Base-by-base conservation (phyloP, 2,329 filamentous ascomycete genomes). In the Fusarium napiforme region DNA sequence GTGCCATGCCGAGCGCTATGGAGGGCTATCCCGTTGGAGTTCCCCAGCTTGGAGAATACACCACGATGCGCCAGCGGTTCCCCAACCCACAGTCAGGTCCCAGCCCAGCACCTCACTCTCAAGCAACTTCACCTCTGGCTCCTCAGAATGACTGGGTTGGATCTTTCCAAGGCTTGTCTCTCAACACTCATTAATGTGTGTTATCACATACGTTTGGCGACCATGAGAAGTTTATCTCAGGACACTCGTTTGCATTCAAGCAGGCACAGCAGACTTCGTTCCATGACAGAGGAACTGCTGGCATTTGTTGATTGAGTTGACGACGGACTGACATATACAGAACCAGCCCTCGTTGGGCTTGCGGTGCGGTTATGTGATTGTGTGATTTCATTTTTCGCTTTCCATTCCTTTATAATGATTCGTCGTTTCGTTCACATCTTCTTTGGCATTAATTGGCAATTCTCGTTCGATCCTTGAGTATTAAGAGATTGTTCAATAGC, bases 111-210 rank as follows among this genome's bases (percentile, higher is more conserved):
- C 78, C 81, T 30, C 81, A 82, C 58, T 75, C 79, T 14, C 84
- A 85, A 63, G 80, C 79, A n/a, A 70, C 83, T 70, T 83, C 82
- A 68, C 78, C 83, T 73, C 82, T 88, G 64, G 79, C 81, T 57
- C 80, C 81, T 36, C 86, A 86, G 77, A 84, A 86, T 53, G 91
- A 93, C 56, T 93, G 92, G 91, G 83, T 87, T 32, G 84, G 84
- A 60, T 82, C 87, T 10, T 93, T 94, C 79, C 92, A 94, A 79
- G 89, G 92, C 15, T 83, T 95, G 23, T 95, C 93, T 5, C 87
- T 95, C 71, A 93, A 93, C 78, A 88, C 89, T 73, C 87, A 87
- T 69, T 89, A 78, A 83, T 70, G 28, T 28, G 53, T 63, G 42
- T 53, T 39, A 36, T 42, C 60, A 65, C 45, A 63, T 57, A 58